A percentile compares a stretch with the other conserved stretches of the same genome.
These are phyloP conservation scores for Puccinia coronata DNA, from an alignment of 1,284 basidiomycete genomes.

Conservation along the genomic window DNA sequence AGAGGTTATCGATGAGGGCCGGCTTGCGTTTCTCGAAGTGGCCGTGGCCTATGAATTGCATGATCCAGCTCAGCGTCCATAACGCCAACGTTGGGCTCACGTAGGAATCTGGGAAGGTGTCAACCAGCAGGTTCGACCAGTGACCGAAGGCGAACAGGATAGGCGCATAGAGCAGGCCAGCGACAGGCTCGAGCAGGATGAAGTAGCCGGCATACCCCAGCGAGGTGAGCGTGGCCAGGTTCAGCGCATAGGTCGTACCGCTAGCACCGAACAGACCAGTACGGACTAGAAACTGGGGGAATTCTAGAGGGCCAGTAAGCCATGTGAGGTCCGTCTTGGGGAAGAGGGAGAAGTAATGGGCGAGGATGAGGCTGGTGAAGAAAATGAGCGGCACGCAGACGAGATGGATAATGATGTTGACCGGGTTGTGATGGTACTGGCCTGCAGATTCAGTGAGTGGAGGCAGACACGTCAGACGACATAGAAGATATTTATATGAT, in stretches of 20 bases:
- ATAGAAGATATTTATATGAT: no score
- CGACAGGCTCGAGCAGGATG: slow-evolving; percentile 71
- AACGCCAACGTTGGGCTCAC: slow-evolving; percentile 65
- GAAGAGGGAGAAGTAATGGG: slow-evolving; percentile 33
- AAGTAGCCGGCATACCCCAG: slow-evolving; percentile 72
- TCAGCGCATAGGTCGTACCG: slow-evolving; percentile 71
- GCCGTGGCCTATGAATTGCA: slow-evolving; percentile 82
- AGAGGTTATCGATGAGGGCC: slow-evolving; percentile 77
- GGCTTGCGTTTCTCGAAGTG: slow-evolving; percentile 78
- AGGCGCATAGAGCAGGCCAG: slow-evolving; percentile 59
- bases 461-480: no score
- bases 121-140: slow-evolving; percentile 62
- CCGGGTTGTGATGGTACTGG: slow-evolving; percentile 73
- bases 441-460: background rate
- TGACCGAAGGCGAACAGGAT: slow-evolving; percentile 52
- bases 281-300: slow-evolving; percentile 63
- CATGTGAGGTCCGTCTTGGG: slow-evolving; percentile 69
- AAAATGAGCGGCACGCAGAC: slow-evolving; percentile 76
- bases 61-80: slow-evolving; percentile 69
- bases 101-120: slow-evolving; percentile 56
- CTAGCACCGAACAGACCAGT: slow-evolving; percentile 64
- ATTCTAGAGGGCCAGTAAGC: slow-evolving; percentile 63
- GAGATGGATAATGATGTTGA: slow-evolving; percentile 78
- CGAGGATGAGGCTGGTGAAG: slow-evolving; percentile 65
- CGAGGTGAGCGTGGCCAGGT: slow-evolving; percentile 66